These are phyloP conservation scores for Fusarium agapanthi DNA, from an alignment of 2,329 filamentous ascomycete species.

Conservation along the genomic window DNA sequence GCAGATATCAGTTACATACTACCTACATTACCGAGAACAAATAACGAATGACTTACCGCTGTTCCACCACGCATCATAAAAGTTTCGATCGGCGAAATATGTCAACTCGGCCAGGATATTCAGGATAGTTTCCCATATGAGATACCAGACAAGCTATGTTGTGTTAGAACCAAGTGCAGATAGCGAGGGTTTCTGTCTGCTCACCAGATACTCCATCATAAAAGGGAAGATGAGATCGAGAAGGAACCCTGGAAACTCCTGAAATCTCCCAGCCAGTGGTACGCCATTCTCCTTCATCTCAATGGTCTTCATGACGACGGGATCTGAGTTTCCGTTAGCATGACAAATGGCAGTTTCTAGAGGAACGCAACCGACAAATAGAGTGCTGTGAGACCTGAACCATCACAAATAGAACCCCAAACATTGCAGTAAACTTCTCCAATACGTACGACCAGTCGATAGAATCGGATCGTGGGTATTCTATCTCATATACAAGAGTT, in stretches of 20 bases:
- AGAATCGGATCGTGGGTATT: constrained; percentile 73
- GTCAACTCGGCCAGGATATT: constrained; percentile 82
- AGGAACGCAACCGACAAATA: constrained; percentile 59
- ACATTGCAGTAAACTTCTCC: constrained; percentile 75
- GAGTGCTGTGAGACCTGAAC: constrained; percentile 79
- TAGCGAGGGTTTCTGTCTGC: background rate
- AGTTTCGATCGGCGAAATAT: constrained; percentile 78
- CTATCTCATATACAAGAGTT: constrained; percentile 80
- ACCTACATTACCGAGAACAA: background rate
- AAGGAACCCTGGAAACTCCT: constrained; percentile 78
- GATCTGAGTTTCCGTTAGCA: constrained; percentile 54
- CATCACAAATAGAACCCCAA: constrained; percentile 81
- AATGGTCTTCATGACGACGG: constrained; percentile 73
- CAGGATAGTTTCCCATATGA: constrained; percentile 80
- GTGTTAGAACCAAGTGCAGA: constrained; percentile 2
- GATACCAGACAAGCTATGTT: constrained; percentile 73
- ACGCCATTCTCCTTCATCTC: constrained; percentile 73
- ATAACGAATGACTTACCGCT: constrained; percentile 49
- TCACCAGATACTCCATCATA: constrained; percentile 76
- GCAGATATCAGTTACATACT: background rate
- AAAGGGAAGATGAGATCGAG: constrained; percentile 80
- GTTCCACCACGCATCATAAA: constrained; percentile 74
- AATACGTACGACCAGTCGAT: constrained; percentile 80
- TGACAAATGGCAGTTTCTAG: background rate
- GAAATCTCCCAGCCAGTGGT: constrained; percentile 67